A percentile compares a stretch with the other conserved stretches of the same genome.
phyloP scores from a whole-genome alignment of 805 yeast species.

The Schizosaccharomyces octosporus region DNA sequence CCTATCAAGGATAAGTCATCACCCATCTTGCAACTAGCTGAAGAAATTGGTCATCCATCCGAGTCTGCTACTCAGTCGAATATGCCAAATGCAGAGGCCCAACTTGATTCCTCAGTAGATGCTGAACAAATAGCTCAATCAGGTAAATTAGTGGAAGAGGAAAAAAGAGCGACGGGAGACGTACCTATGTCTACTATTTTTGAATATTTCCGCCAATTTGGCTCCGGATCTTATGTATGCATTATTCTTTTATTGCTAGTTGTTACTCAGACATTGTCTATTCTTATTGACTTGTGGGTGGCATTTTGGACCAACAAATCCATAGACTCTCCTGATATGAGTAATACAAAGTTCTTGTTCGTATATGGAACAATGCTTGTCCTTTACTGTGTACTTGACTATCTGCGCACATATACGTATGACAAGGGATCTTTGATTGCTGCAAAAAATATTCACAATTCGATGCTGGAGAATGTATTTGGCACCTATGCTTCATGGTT shows the following conservation, averaged over 20 bases:
- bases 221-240: slow-evolving; percentile 24
- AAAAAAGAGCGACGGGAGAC: slow-evolving; percentile 5
- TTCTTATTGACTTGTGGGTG: slow-evolving; percentile 50
- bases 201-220: slow-evolving; percentile 7
- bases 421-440: not conserved
- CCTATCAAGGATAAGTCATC: slow-evolving; percentile 21
- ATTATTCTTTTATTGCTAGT: slow-evolving; percentile 21
- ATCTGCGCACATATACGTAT: not conserved
- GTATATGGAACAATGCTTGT: not conserved
- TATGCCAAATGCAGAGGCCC: slow-evolving; percentile 7
- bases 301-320: slow-evolving; percentile 44
- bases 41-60: slow-evolving; percentile 2
- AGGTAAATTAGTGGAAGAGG: slow-evolving; percentile 11
- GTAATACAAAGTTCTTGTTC: not conserved
- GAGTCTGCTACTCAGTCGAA: slow-evolving; percentile 10
- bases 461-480: slow-evolving; percentile 24
- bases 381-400: not conserved
- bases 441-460: not conserved
- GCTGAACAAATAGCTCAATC: not conserved
- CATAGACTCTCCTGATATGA: not conserved
- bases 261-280: slow-evolving; percentile 17
- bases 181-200: slow-evolving; percentile 2
- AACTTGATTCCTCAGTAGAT: not conserved
- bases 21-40: slow-evolving; percentile 22
- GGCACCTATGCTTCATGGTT: slow-evolving; percentile 63